Base-by-base conservation (phyloP, 2,329 filamentous ascomycete species). In the Diplodia corticola region DNA sequence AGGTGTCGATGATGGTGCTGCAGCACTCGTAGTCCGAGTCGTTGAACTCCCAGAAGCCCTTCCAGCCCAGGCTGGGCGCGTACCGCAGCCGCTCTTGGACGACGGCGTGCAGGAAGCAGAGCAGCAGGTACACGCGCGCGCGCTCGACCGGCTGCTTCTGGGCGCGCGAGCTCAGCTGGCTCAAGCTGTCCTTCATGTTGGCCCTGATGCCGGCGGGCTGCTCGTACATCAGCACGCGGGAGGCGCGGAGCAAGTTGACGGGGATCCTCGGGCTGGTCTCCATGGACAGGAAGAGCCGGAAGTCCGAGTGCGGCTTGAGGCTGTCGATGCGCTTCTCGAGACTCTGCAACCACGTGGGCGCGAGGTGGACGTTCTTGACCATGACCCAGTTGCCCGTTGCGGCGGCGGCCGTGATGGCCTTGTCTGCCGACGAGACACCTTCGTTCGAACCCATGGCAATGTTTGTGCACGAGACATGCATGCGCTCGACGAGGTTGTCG, bases 361-460 rank as follows among this genome's bases (percentile, higher is more conserved):
- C 93, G 69, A 99, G 85, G 79, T 99, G 95, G 22, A 99, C 95
- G 82, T 99, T 99, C 87, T 99, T 99, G 85, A 99, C 89, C 68
- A 99, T 85, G 10, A 99, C 96, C 95, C 95, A 99, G 28, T 89
- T 92, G 70, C 95, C 95, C 17, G 89, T 91, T 66, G 96, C 92
- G 5, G 95, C 94, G 10, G 95, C 95, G 73, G 93, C 92, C 79
- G 88, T 91, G 74, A 99, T 93, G 33, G 96, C 95, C 80, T 97
- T 97, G 83, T 99, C 95, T 20, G 95, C 95, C 69, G 89, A 95
- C 67, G 93, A 89, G 20, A 96, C 84, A 76, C 93, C 92, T 83
- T 99, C 95, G 74, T 96, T 96, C 53, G 95, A 98, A 74, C 95
- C 95, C 95, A 99, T 99, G 72, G 96, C 96, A 75, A 99, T 97